These are phyloP conservation scores for Teratosphaeria gauchensis DNA, from an alignment of 2,329 filamentous ascomycete genomes.

Conservation along the genomic window DNA sequence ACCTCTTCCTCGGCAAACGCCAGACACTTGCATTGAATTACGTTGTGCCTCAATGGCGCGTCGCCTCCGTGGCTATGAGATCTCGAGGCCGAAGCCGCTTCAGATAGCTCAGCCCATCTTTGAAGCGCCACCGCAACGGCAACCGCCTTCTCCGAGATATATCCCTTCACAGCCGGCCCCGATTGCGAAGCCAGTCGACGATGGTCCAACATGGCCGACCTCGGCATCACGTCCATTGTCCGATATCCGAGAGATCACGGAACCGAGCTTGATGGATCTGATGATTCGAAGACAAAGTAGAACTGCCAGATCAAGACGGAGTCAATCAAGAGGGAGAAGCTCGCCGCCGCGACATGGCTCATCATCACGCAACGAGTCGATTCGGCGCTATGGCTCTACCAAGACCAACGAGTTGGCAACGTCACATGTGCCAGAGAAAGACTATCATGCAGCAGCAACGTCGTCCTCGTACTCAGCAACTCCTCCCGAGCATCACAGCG, in stretches of 20 bases:
- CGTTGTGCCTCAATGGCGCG: conserved; percentile 1
- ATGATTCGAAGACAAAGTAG: neutral
- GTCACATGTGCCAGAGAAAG: too few species aligned
- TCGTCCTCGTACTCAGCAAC: conserved; percentile 25
- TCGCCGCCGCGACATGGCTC: neutral
- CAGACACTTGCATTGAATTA: neutral
- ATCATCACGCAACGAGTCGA: neutral
- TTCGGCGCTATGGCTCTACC: neutral
- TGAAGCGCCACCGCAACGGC: neutral
- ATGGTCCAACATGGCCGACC: conserved; percentile 8
- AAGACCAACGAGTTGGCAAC: neutral
- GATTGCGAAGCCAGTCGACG: neutral
- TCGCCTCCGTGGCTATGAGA: conserved; percentile 3
- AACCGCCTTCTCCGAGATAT: neutral
- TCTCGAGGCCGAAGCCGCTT: conserved; percentile 3
- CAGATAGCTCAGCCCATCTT: neutral
- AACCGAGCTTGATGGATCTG: conserved; percentile 34
- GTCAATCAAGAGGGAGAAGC: conserved; percentile 4
- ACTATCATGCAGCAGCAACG: neutral
- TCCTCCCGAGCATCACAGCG: conserved; percentile 30
- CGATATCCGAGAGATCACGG: conserved; percentile 40
- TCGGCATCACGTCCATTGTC: conserved; percentile 34
- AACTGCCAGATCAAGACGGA: neutral
- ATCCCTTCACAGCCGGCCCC: neutral
- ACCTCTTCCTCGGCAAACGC: neutral